These are phyloP conservation scores for Paramyrothecium sp. DNA, from an alignment of 2,329 filamentous ascomycete genomes.

Conservation along the genomic window DNA sequence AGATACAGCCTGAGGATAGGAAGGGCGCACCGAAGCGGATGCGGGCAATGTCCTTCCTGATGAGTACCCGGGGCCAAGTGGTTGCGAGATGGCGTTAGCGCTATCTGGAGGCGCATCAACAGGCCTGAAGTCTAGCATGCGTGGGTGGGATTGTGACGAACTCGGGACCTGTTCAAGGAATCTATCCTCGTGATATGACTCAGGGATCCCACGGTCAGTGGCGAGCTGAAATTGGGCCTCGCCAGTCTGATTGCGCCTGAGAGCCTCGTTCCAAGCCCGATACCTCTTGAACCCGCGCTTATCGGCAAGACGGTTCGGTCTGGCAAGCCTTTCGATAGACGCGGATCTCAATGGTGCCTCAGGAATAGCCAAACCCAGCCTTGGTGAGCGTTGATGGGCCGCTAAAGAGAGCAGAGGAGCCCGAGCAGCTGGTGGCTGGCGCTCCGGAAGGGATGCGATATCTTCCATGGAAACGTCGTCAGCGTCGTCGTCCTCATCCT, in stretches of 20 bases:
- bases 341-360: not conserved
- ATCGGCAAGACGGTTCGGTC: not conserved
- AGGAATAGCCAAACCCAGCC: not conserved
- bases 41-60: too few relatives aligned
- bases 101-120: too few relatives aligned
- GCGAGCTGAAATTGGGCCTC: not conserved
- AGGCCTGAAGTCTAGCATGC: too few relatives aligned
- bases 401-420: too few relatives aligned
- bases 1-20: too few relatives aligned
- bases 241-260: not conserved
- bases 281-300: not conserved
- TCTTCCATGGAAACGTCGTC: constrained; percentile 29
- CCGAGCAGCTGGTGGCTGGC: too few relatives aligned
- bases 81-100: constrained; percentile 14
- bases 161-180: not conserved
- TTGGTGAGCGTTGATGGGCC: too few relatives aligned
- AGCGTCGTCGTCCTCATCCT: constrained; percentile 36
- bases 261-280: not conserved
- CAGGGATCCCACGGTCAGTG: not conserved
- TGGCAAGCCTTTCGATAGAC: not conserved
- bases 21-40: too few relatives aligned
- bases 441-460: not conserved
- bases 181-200: not conserved
- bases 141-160: too few relatives aligned
- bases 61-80: too few relatives aligned